Base-by-base conservation (phyloP, 2,329 filamentous ascomycete genomes). In the Reticulascus tulasneorum region DNA sequence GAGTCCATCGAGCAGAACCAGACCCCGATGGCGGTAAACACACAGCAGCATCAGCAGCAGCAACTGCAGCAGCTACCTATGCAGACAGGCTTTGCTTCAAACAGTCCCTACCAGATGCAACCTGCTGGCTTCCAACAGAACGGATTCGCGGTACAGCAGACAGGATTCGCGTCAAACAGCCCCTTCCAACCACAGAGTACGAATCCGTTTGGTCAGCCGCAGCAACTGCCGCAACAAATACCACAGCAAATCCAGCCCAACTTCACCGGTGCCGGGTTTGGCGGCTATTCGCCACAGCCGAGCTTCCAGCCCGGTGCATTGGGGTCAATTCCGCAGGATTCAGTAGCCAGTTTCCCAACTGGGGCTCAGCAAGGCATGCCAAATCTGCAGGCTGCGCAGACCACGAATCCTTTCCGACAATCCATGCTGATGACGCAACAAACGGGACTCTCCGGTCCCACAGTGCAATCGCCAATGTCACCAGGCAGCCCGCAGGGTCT, bases 1-100 rank as follows among this genome's bases (percentile, higher is more conserved):
- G 91, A 84, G 54, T 90, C 88, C 6, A 95, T 94, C 52, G 90
- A 96, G 54, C 81, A 88, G 55, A 89, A 90, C 46, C 88, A 93
- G 58, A 86, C 86, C 33, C 71, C 82, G 2, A 77, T 86, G 71
- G 71, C 62, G 2, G 60, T 66, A 33, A 60, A 58, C 16, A 52
- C 53, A 18, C 56, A 62, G 23, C 49, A 62, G 24, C 63, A 46
- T 17, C 35, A 55, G 45, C 37, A 50, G 31, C 45, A 58, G 18
- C 67, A 66, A 41, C 53, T 62, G 30, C 58, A 31, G 27, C 49
- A 52, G 23, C 40, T 48, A 19, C 41, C 46, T 2, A 44, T 48
- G 27, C 48, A 48, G 37, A 54, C 51, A 5, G 52, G 52, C 5
- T 51, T 51, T 27, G 46, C 37, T 2, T 36, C 47, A 5, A 61